Percentiles rank a stretch among this genome's conserved stretches.
Conservation (phyloP, 768 basidiomycete species). For the Collybia sordida region DNA sequence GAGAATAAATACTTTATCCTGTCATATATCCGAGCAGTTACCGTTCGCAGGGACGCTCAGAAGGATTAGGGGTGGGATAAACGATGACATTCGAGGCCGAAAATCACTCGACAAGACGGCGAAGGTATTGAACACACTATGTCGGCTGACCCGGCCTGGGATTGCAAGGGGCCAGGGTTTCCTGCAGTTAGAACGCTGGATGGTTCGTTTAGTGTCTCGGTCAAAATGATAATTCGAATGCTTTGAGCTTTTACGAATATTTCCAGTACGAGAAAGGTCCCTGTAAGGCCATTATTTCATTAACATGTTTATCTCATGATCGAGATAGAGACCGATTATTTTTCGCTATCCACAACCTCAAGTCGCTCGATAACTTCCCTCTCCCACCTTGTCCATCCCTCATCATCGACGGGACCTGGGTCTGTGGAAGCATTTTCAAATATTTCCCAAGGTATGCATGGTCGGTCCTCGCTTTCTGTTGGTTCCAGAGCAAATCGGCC, state of each 20-base stretch:
- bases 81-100: not conserved
- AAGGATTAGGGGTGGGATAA: not conserved
- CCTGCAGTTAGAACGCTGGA: no score
- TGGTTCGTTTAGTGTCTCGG: no score
- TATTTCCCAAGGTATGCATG: constrained; percentile 74
- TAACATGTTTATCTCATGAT: constrained; percentile 2
- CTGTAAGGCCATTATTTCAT: not conserved
- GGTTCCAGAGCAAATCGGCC: constrained; percentile 67
- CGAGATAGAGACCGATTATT: constrained; percentile 3
- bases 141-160: no score
- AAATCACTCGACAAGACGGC: not conserved
- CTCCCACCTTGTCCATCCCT: constrained; percentile 83
- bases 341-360: constrained; percentile 47
- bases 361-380: constrained; percentile 68
- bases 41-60: not conserved
- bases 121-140: not conserved
- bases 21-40: constrained; percentile 8
- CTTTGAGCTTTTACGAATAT: no score
- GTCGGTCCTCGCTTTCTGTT: constrained; percentile 48
- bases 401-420: constrained; percentile 56
- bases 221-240: no score
- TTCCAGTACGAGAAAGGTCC: no score
- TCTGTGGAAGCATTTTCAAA: constrained; percentile 61
- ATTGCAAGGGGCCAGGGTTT: no score
- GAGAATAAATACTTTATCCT: constrained; percentile 1